Evolutionary conservation across 352 stramenopile genomes (phyloP), one percentile per base, ranked within the genome.

Genomic region (Achlya hypogyna): DNA sequence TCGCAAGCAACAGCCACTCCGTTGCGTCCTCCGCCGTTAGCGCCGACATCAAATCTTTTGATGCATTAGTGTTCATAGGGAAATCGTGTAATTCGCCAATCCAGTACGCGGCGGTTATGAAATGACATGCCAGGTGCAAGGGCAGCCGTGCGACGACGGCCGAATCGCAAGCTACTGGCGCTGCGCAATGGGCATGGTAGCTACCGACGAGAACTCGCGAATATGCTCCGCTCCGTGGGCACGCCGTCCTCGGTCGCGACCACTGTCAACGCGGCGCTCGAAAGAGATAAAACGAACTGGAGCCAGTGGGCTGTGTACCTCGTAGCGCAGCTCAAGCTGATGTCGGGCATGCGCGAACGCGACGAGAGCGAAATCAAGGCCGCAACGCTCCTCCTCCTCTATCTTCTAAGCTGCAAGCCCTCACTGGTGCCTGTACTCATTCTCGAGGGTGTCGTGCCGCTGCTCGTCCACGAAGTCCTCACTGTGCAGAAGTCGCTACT

Each of bases 331-430:
- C 60, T 67, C 38, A 54, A 67, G 47, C 29, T 18, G 3, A 10
- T 1, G 31, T 49, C 42, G 22, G n/a, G n/a, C n/a, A n/a, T n/a
- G n/a, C 18, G 22, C 18, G 2, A 35, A 56, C 20, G 16, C 10
- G 49, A 12, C 4, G 12, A 12, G 2, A 56, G 25, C 6, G 25
- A 56, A 20, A 10, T 56, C 31, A 45, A 66, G 16, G 23, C 60
- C 23, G 42, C 60, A 5, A 27, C 10, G 4, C 60, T 67, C 5
- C 51, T 67, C 42, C 60, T 67, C 5, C 14, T 67, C 27, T 67
- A 38, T 34, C 59, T 59, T 45, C 20, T 67, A 14, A 58, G 40
- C 20, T 67, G 60, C 60, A 34, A 67, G 5, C 22, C 60, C 5
- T 27, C 27, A 22, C 49, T 45, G n/a, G 60, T 12, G 12, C 42